Conservation (phyloP, 768 basidiomycete species). For the Kwoniella sp. region DNA sequence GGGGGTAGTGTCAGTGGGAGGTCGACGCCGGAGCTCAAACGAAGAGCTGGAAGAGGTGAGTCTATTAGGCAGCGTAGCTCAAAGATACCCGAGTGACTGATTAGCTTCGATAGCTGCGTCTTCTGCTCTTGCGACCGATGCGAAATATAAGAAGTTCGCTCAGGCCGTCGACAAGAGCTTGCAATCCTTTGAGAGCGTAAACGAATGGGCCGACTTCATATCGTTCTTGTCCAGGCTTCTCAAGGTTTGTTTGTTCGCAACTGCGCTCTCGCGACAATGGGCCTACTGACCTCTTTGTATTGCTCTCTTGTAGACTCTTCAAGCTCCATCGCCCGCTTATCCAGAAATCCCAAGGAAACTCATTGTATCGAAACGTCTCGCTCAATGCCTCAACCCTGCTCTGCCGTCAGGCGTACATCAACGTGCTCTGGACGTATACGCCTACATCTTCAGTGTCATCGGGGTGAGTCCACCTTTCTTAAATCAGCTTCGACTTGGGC, state of each 20-base stretch:
- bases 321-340: slow-evolving; percentile 82
- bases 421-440: slow-evolving; percentile 90
- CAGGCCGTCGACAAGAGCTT: slow-evolving; percentile 91
- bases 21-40: slow-evolving; percentile 44
- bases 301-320: slow-evolving; percentile 69
- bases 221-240: slow-evolving; percentile 91
- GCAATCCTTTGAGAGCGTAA: slow-evolving; percentile 89
- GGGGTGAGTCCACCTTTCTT: slow-evolving; percentile 64
- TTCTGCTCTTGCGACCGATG: slow-evolving; percentile 61
- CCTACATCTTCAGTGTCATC: slow-evolving; percentile 84
- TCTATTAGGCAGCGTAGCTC: background rate
- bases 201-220: slow-evolving; percentile 99
- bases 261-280: too few relatives aligned
- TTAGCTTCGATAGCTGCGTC: slow-evolving; percentile 35
- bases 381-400: slow-evolving; percentile 97
- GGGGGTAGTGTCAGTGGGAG: slow-evolving; percentile 32
- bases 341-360: slow-evolving; percentile 95
- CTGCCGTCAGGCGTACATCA: slow-evolving; percentile 96
- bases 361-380: slow-evolving; percentile 87
- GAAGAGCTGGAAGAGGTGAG: slow-evolving; percentile 42
- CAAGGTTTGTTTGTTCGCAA: slow-evolving; percentile 78
- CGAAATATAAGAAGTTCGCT: slow-evolving; percentile 91
- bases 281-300: background rate
- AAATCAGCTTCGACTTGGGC: slow-evolving; percentile 9
- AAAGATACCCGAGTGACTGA: background rate